Base-by-base conservation (phyloP, 768 basidiomycete genomes). In the Mycena crocata region DNA sequence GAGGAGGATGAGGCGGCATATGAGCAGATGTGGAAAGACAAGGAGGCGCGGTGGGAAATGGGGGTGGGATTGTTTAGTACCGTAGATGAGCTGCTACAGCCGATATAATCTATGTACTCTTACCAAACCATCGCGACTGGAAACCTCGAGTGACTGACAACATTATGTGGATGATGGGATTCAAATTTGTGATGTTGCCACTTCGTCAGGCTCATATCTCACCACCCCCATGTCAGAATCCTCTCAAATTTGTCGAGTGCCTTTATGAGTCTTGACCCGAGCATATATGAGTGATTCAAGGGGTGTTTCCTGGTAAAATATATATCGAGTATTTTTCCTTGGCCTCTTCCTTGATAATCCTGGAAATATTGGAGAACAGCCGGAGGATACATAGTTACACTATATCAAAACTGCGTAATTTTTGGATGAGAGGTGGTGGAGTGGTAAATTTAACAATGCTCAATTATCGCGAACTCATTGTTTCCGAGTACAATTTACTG, bases 391-490 rank as follows among this genome's bases (percentile, higher is more conserved):
- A 10, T 34, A 35, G 8, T 9, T 34, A 10, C 5, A 21, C 5
- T 35, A 13, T n/a, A 3, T 17, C 19, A 49, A 52, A 35, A 8
- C n/a, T 9, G 17, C 31, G 23, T 34, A 52, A 34, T 52, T 52
- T 52, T 52, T 21, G 9, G 5, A 6, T 4, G 8, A n/a, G 50
- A 34, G 12, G 34, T 35, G 9, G 6, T 34, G 31, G 32, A 52
- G 50, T 15, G 24, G 31, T 6, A 17, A 21, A 21, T 56, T 21
- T 28, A 30, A 57, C 35, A 34, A 19, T 32, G 12, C 3, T n/a
- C 19, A 14, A 46, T 32, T 45, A 34, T 57, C 31, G 28, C 56
- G 44, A 57, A 57, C 56, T 57, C 56, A 10, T 34, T 21, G 56
- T n/a, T 42, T 31, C 7, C 26, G 19, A 42, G 39, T 28, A n/a